Base-by-base conservation (phyloP, 306 rosid species). In the Prunus padus region DNA sequence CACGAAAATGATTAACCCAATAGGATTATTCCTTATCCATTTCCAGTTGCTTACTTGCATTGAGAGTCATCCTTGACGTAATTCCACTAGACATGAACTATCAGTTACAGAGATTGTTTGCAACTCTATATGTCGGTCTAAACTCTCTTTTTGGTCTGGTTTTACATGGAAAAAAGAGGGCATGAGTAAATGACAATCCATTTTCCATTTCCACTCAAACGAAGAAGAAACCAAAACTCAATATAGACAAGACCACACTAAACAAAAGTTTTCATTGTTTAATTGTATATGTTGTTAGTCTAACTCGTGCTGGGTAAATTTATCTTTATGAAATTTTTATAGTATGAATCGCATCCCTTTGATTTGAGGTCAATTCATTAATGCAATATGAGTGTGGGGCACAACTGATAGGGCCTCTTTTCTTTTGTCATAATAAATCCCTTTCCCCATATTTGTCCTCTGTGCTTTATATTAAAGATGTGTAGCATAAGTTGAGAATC, bases 361-460 rank as follows among this genome's bases (percentile, higher is more conserved):
- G 42, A 37, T 50, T 22, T 8, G 18, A 20, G 37, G 64, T 18
- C 65, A 62, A 18, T 51, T 57, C 40, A 33, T 62, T n/a, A 37
- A 23, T 76, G 65, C 49, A 12, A 6, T 44, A 5, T 12, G 16
- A 20, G 28, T 20, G 52, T 19, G 50, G 70, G 28, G 20, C 70
- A 37, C 15, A 40, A 60, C 40, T 45, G 77, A 52, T 63, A 40
- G 16, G 44, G 44, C 23, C 42, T 26, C 30, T 31, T 55, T 56
- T 26, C 46, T 31, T 55, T 56, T 68, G 61, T 69, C 69, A 56
- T 67, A 3, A 67, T 2, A 63, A 45, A 71, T 78, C 73, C 18
- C 40, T 54, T 71, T 71, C 73, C 42, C 82, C 50, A 79, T 65
- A 15, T 30, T 65, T 72, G 50, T 65, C 18, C 25, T 46, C 68